phyloP scores from a whole-genome alignment of 2,329 filamentous ascomycete genomes.

The Xylaria sp. region DNA sequence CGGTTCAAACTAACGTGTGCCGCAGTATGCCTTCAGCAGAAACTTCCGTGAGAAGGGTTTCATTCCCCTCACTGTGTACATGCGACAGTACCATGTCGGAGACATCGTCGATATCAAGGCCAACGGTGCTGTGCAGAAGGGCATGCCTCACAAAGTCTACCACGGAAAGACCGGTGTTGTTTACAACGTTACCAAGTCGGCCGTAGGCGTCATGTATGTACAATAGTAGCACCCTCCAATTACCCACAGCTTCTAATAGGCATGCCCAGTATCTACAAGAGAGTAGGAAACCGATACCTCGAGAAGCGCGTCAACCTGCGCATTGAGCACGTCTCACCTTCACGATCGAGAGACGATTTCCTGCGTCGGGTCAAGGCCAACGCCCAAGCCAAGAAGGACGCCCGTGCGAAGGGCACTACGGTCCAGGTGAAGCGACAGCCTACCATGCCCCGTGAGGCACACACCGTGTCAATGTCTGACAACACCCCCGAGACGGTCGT shows the following conservation, averaged over 20 bases:
- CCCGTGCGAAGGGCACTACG: constrained; percentile 87
- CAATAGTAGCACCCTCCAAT: no score
- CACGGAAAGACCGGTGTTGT: constrained; percentile 79
- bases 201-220: constrained; percentile 84
- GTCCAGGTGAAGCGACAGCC: constrained; percentile 95
- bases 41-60: neutral
- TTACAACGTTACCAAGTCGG: constrained; percentile 99
- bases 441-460: constrained; percentile 79
- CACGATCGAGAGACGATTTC: constrained; percentile 75
- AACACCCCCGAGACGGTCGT: constrained; percentile 91
- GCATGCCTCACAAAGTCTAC: constrained; percentile 49
- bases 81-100: constrained; percentile 58
- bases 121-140: constrained; percentile 98
- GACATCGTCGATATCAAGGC: constrained; percentile 99
- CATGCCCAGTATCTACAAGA: constrained; percentile 81
- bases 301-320: constrained; percentile 99
- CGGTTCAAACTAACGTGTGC: neutral
- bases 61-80: neutral
- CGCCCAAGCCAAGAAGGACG: constrained; percentile 88
- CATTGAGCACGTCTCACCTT: constrained; percentile 95
- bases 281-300: constrained; percentile 99
- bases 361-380: constrained; percentile 39
- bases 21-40: constrained; percentile 2
- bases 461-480: constrained; percentile 82
- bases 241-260: no score